phyloP scores from a whole-genome alignment of 257 asterid genomes.

The Gentiana macrophylla region DNA sequence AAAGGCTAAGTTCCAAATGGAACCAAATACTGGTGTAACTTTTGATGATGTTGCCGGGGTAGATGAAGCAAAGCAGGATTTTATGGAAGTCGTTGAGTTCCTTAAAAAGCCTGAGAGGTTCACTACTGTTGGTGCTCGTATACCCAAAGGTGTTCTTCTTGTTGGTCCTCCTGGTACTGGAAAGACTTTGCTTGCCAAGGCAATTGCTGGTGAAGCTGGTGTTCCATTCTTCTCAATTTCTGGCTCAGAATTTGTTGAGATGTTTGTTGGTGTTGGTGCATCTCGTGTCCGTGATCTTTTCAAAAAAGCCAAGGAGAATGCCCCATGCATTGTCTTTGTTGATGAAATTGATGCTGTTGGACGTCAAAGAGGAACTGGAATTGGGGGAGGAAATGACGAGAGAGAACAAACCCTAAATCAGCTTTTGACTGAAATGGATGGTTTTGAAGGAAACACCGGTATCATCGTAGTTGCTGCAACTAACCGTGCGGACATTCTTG shows the following conservation, averaged over 20 bases:
- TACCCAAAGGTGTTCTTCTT: slow-evolving; percentile 97
- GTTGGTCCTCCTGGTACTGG: slow-evolving; percentile 99
- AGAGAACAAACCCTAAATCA: slow-evolving; percentile 97
- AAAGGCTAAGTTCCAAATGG: slow-evolving; percentile 98
- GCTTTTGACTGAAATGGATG: slow-evolving; percentile 96
- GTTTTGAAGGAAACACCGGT: slow-evolving; percentile 98
- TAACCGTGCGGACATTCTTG: slow-evolving; percentile 96
- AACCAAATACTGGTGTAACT: slow-evolving; percentile 94
- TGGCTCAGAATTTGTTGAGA: slow-evolving; percentile 98
- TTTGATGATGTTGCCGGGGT: slow-evolving; percentile 98
- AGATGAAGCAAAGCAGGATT: slow-evolving; percentile 97
- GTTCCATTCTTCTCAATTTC: slow-evolving; percentile 97
- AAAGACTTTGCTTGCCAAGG: slow-evolving; percentile 92
- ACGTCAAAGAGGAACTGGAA: slow-evolving; percentile 96
- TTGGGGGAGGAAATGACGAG: slow-evolving; percentile 97
- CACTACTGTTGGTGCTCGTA: slow-evolving; percentile 96
- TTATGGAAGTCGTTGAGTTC: slow-evolving; percentile 97
- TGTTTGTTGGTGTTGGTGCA: slow-evolving; percentile 99
- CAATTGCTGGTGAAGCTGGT: slow-evolving; percentile 98
- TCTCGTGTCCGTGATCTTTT: slow-evolving; percentile 95
- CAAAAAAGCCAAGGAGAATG: slow-evolving; percentile 98
- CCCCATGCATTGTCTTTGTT: slow-evolving; percentile 95
- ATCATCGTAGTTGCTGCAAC: slow-evolving; percentile 92
- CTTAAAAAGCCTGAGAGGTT: slow-evolving; percentile 96
- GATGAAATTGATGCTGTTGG: slow-evolving; percentile 99